A percentile compares a stretch with the other conserved stretches of the same genome.
Evolutionary conservation across 2,329 filamentous ascomycete species (phyloP).

Genomic region (Aspergillus unguis): DNA sequence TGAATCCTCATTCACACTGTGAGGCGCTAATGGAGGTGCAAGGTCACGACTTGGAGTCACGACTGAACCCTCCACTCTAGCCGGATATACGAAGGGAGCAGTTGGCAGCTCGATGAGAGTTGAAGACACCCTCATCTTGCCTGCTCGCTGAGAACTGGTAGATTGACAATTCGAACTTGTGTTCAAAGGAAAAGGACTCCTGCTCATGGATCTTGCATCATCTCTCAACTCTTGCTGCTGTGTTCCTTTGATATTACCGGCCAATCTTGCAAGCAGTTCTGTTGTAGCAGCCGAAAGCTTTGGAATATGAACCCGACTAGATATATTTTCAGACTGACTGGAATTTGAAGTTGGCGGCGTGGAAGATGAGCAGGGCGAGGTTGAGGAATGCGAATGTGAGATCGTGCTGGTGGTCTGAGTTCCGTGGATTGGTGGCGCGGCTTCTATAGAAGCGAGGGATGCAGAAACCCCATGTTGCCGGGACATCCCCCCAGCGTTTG

Average conservation of each 20-base stretch:
- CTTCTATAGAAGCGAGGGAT: constrained; percentile 25
- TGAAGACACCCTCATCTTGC: constrained; percentile 25
- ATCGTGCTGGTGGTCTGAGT: constrained; percentile 13
- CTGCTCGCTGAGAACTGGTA: constrained; percentile 2
- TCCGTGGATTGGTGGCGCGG: constrained; percentile 18
- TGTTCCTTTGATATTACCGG: constrained; percentile 18
- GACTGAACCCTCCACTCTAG: constrained; percentile 14
- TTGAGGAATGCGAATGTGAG: constrained; percentile 15
- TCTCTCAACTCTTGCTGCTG: constrained; percentile 14
- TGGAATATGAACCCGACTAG: constrained; percentile 22
- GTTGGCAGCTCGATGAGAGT: constrained; percentile 25
- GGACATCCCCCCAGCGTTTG: constrained; percentile 22
- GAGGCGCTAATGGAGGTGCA: neutral
- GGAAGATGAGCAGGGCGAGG: constrained; percentile 13
- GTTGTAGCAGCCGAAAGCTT: constrained; percentile 26
- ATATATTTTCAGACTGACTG: constrained; percentile 11
- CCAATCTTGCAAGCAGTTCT: constrained; percentile 25
- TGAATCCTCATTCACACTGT: neutral
- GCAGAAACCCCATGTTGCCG: constrained; percentile 22
- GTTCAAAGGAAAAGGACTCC: constrained; percentile 10
- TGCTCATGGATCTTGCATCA: constrained; percentile 13
- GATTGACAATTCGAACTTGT: constrained; percentile 1
- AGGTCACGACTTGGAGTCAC: constrained; percentile 4
- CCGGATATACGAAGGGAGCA: constrained; percentile 20
- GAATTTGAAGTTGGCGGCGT: constrained; percentile 7